A percentile compares a stretch with the other conserved stretches of the same genome.
Conservation (phyloP, 768 basidiomycete species). For the Ramaria sp. region DNA sequence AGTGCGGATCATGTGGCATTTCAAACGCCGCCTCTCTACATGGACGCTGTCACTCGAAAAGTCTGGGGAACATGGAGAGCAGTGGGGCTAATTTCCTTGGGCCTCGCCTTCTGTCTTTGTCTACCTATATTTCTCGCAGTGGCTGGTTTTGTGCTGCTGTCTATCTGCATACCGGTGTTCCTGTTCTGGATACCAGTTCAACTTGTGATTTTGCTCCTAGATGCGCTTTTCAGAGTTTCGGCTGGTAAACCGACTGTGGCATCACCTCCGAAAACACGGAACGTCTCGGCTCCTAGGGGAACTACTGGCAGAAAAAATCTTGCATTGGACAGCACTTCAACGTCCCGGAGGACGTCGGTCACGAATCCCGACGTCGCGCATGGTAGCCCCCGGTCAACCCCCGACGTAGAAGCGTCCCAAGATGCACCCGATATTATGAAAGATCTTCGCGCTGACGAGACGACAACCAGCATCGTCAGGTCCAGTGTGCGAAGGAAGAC, state of each 20-base stretch:
- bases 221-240: background rate
- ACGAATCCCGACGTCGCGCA: background rate
- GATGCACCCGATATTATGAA: background rate
- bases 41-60: no score
- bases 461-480: background rate
- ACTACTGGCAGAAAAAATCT: no score
- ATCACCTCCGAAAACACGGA: background rate
- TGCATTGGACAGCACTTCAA: background rate
- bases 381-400: background rate
- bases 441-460: background rate
- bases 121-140: background rate
- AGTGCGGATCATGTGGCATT: no score
- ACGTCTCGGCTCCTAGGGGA: no score
- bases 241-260: background rate
- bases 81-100: background rate
- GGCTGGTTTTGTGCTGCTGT: background rate
- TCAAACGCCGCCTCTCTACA: no score
- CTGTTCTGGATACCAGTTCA: background rate
- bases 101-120: background rate
- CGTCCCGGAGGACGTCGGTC: background rate
- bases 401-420: background rate
- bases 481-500: background rate
- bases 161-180: background rate
- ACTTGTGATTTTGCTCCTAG: background rate
- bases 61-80: no score